phyloP scores from a whole-genome alignment of 1,284 basidiomycete genomes.

The Tylopilus orsonianus region DNA sequence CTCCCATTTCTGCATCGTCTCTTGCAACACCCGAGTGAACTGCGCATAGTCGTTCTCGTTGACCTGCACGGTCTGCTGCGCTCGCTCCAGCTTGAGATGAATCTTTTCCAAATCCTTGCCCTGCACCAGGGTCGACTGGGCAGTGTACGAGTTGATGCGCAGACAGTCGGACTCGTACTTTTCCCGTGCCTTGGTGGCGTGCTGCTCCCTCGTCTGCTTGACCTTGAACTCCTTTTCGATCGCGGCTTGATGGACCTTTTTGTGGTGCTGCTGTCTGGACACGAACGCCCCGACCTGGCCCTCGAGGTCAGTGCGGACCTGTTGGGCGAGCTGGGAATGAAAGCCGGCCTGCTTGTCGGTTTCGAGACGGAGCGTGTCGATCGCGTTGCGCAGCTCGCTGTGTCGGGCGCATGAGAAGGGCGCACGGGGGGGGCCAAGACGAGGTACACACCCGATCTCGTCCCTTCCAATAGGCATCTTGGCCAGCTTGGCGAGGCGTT shows the following conservation, averaged over 20 bases:
- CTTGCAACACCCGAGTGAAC: slow-evolving; percentile 79
- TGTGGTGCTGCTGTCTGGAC: slow-evolving; percentile 69
- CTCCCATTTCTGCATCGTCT: slow-evolving; percentile 89
- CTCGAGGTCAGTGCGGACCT: slow-evolving; percentile 82
- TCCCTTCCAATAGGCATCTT: slow-evolving; percentile 80
- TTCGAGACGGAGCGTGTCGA: slow-evolving; percentile 80
- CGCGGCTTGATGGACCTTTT: slow-evolving; percentile 66
- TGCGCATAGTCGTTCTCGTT: slow-evolving; percentile 93
- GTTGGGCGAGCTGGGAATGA: slow-evolving; percentile 69
- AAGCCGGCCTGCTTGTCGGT: slow-evolving; percentile 79
- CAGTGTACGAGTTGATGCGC: slow-evolving; percentile 93
- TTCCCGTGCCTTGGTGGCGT: slow-evolving; percentile 87
- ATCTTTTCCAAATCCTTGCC: slow-evolving; percentile 94
- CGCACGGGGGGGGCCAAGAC: not conserved
- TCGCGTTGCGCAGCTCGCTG: slow-evolving; percentile 76
- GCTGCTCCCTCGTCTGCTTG: slow-evolving; percentile 80
- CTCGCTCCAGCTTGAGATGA: slow-evolving; percentile 82
- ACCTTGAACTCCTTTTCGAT: slow-evolving; percentile 90
- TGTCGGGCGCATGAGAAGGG: not conserved
- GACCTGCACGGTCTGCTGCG: slow-evolving; percentile 83
- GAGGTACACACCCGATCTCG: slow-evolving; percentile 78
- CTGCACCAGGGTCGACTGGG: slow-evolving; percentile 90
- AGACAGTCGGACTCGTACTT: slow-evolving; percentile 95
- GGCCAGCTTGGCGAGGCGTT: slow-evolving; percentile 80
- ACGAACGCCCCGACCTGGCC: slow-evolving; percentile 63